Conservation (phyloP, 805 yeast species). For the Ogataea corticis region DNA sequence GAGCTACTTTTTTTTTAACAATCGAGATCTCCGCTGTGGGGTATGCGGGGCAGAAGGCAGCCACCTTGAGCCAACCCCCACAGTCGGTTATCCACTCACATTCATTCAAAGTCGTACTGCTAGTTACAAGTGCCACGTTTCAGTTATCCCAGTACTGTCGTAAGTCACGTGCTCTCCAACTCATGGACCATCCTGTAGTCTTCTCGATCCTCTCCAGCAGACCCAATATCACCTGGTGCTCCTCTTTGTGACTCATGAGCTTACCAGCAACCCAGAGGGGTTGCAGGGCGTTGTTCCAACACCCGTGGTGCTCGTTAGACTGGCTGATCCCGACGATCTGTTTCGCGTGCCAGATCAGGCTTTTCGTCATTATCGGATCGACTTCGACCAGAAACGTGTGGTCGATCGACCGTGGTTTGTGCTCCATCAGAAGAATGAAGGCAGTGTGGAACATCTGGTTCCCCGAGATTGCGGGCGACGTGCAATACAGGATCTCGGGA, state of each 20-base stretch:
- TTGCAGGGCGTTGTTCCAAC: conserved; percentile 28
- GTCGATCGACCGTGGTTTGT: conserved; percentile 36
- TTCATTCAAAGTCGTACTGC: too few relatives aligned
- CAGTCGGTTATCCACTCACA: too few relatives aligned
- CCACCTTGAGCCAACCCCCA: too few relatives aligned
- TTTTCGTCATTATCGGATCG: conserved; percentile 18
- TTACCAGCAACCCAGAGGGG: conserved; percentile 32
- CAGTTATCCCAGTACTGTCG: conserved; percentile 25
- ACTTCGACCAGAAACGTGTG: conserved; percentile 6
- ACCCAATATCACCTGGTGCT: conserved; percentile 23
- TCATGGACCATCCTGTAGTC: conserved; percentile 27
- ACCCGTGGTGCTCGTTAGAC: conserved; percentile 31
- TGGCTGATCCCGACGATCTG: conserved; percentile 37
- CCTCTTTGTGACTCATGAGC: conserved; percentile 26
- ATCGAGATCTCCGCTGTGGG: too few relatives aligned
- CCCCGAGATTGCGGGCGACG: conserved; percentile 42
- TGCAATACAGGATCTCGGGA: conserved; percentile 39
- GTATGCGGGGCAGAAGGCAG: too few relatives aligned
- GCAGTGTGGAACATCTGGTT: conserved; percentile 44
- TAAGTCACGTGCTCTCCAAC: conserved; percentile 22
- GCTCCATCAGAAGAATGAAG: conserved; percentile 39
- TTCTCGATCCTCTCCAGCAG: conserved; percentile 25
- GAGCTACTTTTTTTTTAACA: too few relatives aligned
- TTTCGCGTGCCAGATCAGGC: conserved; percentile 37
- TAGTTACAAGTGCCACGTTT: too few relatives aligned